These are phyloP conservation scores for Gnomoniopsis smithogilvyi DNA, from an alignment of 2,329 filamentous ascomycete species.

Conservation along the genomic window DNA sequence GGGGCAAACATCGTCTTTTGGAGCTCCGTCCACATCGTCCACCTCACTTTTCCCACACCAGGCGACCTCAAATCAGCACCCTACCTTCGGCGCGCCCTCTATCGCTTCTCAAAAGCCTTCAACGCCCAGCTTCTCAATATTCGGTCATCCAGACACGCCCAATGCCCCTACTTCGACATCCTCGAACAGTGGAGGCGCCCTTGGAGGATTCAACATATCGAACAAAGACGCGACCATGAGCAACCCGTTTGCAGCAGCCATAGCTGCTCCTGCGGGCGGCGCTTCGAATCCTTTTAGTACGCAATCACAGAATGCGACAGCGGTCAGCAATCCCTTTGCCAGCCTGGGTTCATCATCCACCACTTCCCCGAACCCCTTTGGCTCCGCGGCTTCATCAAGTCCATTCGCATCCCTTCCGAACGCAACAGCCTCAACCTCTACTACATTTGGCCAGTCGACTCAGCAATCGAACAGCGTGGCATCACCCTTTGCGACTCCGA, in stretches of 20 bases:
- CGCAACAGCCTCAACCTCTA: not conserved
- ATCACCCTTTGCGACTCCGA: not conserved
- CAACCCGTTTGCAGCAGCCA: slow-evolving; percentile 15
- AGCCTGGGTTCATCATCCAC: not conserved
- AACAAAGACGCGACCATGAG: slow-evolving; percentile 4
- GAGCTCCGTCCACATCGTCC: slow-evolving; percentile 14
- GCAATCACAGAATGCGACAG: slow-evolving; percentile 1
- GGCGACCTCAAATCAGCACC: slow-evolving; percentile 1
- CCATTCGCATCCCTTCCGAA: slow-evolving; percentile 7
- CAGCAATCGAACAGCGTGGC: not conserved
- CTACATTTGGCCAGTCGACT: not conserved
- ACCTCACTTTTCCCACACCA: slow-evolving; percentile 11
- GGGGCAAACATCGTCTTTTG: slow-evolving; percentile 14
- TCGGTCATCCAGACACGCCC: slow-evolving; percentile 3
- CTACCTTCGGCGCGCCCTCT: slow-evolving; percentile 13
- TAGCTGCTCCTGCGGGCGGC: not conserved
- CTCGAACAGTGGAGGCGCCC: slow-evolving; percentile 4
- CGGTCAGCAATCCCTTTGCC: slow-evolving; percentile 6
- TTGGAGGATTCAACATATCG: slow-evolving; percentile 7
- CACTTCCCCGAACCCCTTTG: slow-evolving; percentile 11
- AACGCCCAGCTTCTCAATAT: not conserved
- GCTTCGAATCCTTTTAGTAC: slow-evolving; percentile 19
- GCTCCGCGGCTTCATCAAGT: slow-evolving; percentile 1
- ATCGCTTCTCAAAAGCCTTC: not conserved
- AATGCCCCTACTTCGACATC: not conserved